A percentile compares a stretch with the other conserved stretches of the same genome.
Evolutionary conservation across 345 rosid species (phyloP).

Genomic region (Eucalyptus polyanthemos): DNA sequence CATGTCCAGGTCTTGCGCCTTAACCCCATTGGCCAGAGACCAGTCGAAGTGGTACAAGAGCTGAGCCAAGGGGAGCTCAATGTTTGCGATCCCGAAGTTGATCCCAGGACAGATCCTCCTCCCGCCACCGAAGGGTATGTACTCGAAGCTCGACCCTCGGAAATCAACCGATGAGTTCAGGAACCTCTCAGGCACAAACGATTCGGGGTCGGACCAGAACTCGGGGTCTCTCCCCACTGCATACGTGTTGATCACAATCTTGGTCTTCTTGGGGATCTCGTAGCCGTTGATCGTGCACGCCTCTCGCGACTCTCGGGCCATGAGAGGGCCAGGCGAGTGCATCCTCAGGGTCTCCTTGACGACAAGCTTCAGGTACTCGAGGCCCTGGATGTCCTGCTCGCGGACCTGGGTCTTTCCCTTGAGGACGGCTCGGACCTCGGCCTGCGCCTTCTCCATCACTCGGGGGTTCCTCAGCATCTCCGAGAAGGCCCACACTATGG

Average conservation of each 20-base stretch:
- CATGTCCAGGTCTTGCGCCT: background rate
- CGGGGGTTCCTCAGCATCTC: background rate
- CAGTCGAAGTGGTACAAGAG: slow-evolving; percentile 9
- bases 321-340: background rate
- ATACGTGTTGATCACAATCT: background rate
- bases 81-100: background rate
- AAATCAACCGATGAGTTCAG: background rate
- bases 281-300: background rate
- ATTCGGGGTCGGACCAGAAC: background rate
- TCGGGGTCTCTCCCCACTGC: slow-evolving; percentile 4
- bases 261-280: background rate
- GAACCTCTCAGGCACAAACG: slow-evolving; percentile 2
- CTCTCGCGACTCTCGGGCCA: background rate
- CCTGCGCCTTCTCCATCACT: slow-evolving; percentile 3
- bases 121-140: slow-evolving; percentile 1
- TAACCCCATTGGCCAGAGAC: background rate
- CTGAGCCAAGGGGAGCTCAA: background rate
- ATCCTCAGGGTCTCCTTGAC: slow-evolving; percentile 1
- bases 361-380: background rate
- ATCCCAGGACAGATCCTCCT: slow-evolving; percentile 7
- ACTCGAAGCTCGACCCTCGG: background rate
- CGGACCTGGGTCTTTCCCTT: background rate
- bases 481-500: slow-evolving; percentile 5
- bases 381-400: background rate
- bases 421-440: background rate